phyloP scores from a whole-genome alignment of 2,329 filamentous ascomycete genomes.

The Epichloe sibirici region DNA sequence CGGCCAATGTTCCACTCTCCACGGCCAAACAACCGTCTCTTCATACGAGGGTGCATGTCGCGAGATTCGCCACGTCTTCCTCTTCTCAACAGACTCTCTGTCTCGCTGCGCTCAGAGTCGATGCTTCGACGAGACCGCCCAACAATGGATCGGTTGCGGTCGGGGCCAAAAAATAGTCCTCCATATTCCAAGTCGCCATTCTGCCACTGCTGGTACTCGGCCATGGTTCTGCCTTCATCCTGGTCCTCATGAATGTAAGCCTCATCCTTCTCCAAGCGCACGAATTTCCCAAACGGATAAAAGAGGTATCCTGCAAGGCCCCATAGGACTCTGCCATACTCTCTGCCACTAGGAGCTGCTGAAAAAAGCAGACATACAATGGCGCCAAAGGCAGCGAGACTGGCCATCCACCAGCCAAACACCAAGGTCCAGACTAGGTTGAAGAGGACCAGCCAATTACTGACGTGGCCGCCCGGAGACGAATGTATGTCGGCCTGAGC shows the following conservation, averaged over 20 bases:
- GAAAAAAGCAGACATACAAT: slow-evolving; percentile 68
- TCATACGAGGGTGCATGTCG: slow-evolving; percentile 34
- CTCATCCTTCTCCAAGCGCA: slow-evolving; percentile 86
- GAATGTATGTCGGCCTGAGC: slow-evolving; percentile 97
- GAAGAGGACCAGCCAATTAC: slow-evolving; percentile 71
- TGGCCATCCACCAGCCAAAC: slow-evolving; percentile 93
- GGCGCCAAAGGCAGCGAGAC: slow-evolving; percentile 62
- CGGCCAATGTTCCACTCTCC: slow-evolving; percentile 92
- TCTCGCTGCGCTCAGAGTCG: slow-evolving; percentile 74
- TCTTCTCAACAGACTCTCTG: slow-evolving; percentile 71
- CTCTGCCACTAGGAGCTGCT: slow-evolving; percentile 65
- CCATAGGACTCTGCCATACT: slow-evolving; percentile 77
- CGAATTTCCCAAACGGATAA: slow-evolving; percentile 95
- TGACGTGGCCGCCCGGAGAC: slow-evolving; percentile 76
- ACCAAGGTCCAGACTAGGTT: slow-evolving; percentile 83
- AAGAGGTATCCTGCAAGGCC: slow-evolving; percentile 78
- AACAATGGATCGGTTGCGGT: slow-evolving; percentile 63
- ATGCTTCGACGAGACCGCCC: slow-evolving; percentile 80
- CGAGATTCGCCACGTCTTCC: slow-evolving; percentile 37
- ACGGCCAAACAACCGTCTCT: slow-evolving; percentile 83
- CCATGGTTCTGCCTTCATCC: slow-evolving; percentile 91
- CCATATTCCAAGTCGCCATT: slow-evolving; percentile 94
- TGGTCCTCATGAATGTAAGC: slow-evolving; percentile 89
- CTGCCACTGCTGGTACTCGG: slow-evolving; percentile 98
- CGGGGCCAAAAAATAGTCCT: slow-evolving; percentile 87